Evolutionary conservation across 148 eudicot genomes (phyloP), one percentile per base, ranked within the genome.

Genomic region (Chenopodium quinoa): DNA sequence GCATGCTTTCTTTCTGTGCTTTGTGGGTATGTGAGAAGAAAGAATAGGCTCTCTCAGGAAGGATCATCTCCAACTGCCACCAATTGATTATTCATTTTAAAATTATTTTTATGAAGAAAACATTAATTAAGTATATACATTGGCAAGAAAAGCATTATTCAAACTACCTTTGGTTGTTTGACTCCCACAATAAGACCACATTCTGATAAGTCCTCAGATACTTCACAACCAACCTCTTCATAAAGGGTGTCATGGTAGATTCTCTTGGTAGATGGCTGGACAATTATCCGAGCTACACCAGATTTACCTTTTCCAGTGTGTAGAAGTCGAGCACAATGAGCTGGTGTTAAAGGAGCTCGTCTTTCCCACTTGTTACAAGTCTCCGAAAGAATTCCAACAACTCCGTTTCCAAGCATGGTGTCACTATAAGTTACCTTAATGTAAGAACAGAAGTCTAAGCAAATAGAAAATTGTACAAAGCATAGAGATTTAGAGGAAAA

Each of bases 11-110:
- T 87, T 83, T 97, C 85, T 97, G 98, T 60, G 97, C 99, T 85
- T 97, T 97, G 89, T 97, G 99, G 44, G 98, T 97, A 82, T 97
- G 99, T 19, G 99, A 97, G 88, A 97, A 97, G 86, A 97, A 97
- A 29, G 98, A 93, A 90, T 92, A 97, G n/a, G 94, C 94, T 86
- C 97, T 94, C 32, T 92, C 90, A 66, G 98, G 93, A 88, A 97
- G 95, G 85, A 97, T 91, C 97, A 91, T 94, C 82, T 97, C 98
- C 91, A 94, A 73, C 99, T 97, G 92, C 91, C 84, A 54, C 69
- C 73, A 85, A 74, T 81, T 70, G 32, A 60, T 67, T 68, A n/a
- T n/a, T 40, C 23, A 31, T 77, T 25, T 19, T 77, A 40, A 5
- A 40, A 40, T 77, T 56, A 72, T 73, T 32, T 32, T 60, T 48